These are phyloP conservation scores for Kuraishia ogatae DNA, from an alignment of 805 yeast genomes.

Conservation along the genomic window DNA sequence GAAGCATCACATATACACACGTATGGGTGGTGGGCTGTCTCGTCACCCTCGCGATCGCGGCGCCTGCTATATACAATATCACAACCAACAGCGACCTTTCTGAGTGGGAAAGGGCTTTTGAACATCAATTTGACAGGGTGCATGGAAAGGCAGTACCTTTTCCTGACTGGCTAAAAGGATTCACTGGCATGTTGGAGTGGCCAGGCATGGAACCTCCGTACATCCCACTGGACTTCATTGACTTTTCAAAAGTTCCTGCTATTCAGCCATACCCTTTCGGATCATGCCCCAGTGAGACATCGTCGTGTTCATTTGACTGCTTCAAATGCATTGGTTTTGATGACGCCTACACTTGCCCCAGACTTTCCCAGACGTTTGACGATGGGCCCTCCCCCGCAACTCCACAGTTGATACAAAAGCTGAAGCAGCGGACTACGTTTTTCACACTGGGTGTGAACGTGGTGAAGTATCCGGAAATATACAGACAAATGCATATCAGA, in stretches of 20 bases:
- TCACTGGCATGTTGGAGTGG: conserved; percentile 74
- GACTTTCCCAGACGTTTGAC: conserved; percentile 82
- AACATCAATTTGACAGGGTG: not conserved
- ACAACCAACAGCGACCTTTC: not conserved
- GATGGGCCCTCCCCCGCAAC: conserved; percentile 89
- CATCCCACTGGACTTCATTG: conserved; percentile 67
- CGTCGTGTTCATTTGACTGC: conserved; percentile 80
- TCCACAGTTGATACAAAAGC: conserved; percentile 40
- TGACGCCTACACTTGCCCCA: conserved; percentile 70
- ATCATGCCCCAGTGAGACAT: conserved; percentile 42
- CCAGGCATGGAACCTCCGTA: conserved; percentile 87
- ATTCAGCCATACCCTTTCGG: conserved; percentile 45
- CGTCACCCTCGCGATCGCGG: not conserved
- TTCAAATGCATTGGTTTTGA: conserved; percentile 65
- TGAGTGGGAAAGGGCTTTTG: not conserved
- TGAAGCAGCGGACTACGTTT: conserved; percentile 58
- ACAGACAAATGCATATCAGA: conserved; percentile 38
- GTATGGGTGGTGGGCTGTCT: not conserved
- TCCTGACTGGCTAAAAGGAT: conserved; percentile 71
- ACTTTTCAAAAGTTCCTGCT: conserved; percentile 43
- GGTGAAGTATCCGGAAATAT: conserved; percentile 67
- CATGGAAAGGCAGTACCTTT: conserved; percentile 21
- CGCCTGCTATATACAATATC: not conserved
- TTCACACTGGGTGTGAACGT: conserved; percentile 81
- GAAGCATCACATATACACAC: not conserved